Conservation (phyloP, 257 asterid species). For the Echium plantagineum region DNA sequence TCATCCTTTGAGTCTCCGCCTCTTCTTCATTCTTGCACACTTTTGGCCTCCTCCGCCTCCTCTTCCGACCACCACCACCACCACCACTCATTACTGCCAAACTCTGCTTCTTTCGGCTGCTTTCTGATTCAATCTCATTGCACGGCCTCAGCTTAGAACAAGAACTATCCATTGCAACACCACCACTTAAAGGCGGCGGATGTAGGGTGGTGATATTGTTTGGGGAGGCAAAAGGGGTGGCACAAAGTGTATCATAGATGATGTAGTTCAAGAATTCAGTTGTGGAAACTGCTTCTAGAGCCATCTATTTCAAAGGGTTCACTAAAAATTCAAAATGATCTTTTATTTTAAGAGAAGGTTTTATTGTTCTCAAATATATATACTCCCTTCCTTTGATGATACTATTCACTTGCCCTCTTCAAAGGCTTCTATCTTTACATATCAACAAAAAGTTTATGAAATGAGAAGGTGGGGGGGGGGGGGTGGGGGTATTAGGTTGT, state of each 20-base stretch:
- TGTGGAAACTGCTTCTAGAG: constrained; percentile 74
- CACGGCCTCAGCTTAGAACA: constrained; percentile 13
- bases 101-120: constrained; percentile 9
- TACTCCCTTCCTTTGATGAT: too few relatives aligned
- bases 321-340: too few relatives aligned
- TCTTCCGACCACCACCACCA: constrained; percentile 58
- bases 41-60: constrained; percentile 60
- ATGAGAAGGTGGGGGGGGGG: too few relatives aligned
- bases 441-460: constrained; percentile 8
- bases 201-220: constrained; percentile 8
- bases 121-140: not conserved
- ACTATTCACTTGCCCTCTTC: constrained; percentile 35
- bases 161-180: constrained; percentile 9
- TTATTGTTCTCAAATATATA: not conserved
- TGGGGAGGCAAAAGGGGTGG: constrained; percentile 29
- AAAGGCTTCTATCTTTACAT: constrained; percentile 55
- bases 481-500: not conserved
- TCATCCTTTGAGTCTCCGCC: constrained; percentile 90
- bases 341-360: too few relatives aligned
- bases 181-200: not conserved
- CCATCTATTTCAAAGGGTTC: constrained; percentile 23
- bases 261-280: constrained; percentile 63
- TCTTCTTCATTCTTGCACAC: constrained; percentile 80
- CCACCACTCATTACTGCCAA: constrained; percentile 20
- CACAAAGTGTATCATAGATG: constrained; percentile 44